Evolutionary conservation across 2,329 filamentous ascomycete genomes (phyloP).

Genomic region (Arthrinium phaeospermum): DNA sequence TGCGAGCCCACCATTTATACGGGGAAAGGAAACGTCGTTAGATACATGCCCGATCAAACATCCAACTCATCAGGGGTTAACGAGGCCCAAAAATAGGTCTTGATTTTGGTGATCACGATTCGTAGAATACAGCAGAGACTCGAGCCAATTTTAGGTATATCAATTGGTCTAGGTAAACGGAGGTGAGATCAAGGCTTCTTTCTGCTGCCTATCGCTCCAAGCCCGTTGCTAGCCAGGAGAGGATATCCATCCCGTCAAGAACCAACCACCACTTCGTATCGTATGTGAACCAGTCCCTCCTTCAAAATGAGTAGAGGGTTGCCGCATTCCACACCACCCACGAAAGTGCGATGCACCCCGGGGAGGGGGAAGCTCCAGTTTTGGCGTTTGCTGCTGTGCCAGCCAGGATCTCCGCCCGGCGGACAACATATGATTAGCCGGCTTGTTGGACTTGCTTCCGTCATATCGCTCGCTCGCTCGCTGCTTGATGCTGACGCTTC

Average conservation of each 20-base stretch:
- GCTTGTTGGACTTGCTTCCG: not conserved
- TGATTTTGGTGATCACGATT: no score
- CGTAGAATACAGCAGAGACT: not conserved
- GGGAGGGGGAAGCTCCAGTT: not conserved
- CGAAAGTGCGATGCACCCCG: not conserved
- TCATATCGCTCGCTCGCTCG: not conserved
- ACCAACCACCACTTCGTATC: no score
- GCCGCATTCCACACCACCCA: not conserved
- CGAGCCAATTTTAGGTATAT: no score
- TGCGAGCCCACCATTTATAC: not conserved
- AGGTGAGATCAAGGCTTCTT: not conserved
- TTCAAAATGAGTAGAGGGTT: no score
- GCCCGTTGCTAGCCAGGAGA: not conserved
- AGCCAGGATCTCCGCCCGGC: not conserved
- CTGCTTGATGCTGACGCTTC: not conserved
- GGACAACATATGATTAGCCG: not conserved
- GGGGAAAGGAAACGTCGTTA: not conserved
- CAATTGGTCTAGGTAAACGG: not conserved
- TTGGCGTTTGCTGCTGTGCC: not conserved
- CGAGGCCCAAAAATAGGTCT: not conserved
- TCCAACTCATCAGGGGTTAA: not conserved
- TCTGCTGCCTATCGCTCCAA: not conserved
- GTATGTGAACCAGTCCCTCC: not conserved
- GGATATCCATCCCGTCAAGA: not conserved
- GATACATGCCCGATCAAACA: not conserved